These are phyloP conservation scores for Globisporangium paroecandrum DNA, from an alignment of 352 stramenopile genomes.

Conservation along the genomic window DNA sequence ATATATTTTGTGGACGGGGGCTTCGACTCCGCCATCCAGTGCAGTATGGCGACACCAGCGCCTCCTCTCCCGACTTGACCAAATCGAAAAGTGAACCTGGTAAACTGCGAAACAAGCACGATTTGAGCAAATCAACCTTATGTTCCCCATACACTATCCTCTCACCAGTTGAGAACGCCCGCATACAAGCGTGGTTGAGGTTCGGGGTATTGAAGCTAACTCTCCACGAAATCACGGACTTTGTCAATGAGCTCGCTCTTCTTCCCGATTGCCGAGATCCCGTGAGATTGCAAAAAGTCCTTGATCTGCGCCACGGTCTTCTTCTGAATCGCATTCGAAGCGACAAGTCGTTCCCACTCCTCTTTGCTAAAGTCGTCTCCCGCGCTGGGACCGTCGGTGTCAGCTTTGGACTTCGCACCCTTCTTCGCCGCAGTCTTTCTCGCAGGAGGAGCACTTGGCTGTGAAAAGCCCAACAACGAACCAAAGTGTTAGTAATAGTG, in stretches of 20 bases:
- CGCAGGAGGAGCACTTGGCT: conserved; percentile 26
- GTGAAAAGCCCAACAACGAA: not conserved
- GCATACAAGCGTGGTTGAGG: not conserved
- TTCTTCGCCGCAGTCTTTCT: conserved; percentile 37
- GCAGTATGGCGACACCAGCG: not conserved
- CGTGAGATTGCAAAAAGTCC: conserved; percentile 53
- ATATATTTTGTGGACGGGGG: not conserved
- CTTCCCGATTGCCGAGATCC: conserved; percentile 34
- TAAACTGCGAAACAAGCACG: not conserved
- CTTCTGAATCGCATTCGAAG: conserved; percentile 56
- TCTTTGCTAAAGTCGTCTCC: conserved; percentile 43
- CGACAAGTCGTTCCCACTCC: conserved; percentile 46
- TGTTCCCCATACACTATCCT: not conserved
- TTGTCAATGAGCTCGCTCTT: conserved; percentile 68
- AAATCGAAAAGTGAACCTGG: not conserved
- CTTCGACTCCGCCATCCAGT: not conserved
- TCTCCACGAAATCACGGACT: conserved; percentile 40
- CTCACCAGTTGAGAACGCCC: not conserved
- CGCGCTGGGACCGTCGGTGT: conserved; percentile 21
- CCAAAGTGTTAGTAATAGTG: not conserved
- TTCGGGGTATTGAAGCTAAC: not conserved
- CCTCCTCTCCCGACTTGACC: conserved; percentile 1
- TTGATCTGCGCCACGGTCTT: conserved; percentile 75
- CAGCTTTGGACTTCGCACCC: conserved; percentile 20
- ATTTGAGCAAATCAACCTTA: not conserved